Evolutionary conservation across 139 green algal genomes (phyloP).

Genomic region (Closterium sp.): DNA sequence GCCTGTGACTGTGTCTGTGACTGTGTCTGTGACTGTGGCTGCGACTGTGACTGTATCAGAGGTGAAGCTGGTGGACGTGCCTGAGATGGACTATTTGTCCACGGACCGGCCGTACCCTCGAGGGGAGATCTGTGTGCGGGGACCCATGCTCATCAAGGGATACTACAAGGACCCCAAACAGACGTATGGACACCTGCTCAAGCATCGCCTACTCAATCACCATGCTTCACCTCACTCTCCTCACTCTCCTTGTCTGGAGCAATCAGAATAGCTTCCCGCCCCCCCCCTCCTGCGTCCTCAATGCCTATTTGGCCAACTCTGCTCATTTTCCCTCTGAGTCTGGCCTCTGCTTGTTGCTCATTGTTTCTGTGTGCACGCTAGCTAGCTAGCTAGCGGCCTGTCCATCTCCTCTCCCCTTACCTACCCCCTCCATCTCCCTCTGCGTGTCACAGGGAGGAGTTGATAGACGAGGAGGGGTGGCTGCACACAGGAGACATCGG

Average conservation of each 20-base stretch:
- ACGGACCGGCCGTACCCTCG: constrained; percentile 55
- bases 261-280: neutral
- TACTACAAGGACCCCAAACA: constrained; percentile 60
- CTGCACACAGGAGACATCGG: constrained; percentile 63
- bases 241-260: no score
- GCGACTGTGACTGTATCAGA: constrained; percentile 18
- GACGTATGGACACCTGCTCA: constrained; percentile 49
- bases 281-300: neutral
- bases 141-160: constrained; percentile 55
- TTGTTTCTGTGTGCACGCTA: neutral
- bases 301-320: no score
- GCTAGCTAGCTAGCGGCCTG: no score
- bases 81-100: constrained; percentile 58
- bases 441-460: constrained; percentile 29
- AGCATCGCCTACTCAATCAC: neutral
- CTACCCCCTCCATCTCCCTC: no score
- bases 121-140: constrained; percentile 63
- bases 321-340: no score
- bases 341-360: no score
- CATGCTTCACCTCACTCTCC: no score
- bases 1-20: neutral
- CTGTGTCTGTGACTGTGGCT: neutral
- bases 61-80: constrained; percentile 60
- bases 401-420: no score
- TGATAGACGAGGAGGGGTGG: constrained; percentile 59